Base-by-base conservation (phyloP, 169 alveolate species). In the Perkinsus marinus region DNA sequence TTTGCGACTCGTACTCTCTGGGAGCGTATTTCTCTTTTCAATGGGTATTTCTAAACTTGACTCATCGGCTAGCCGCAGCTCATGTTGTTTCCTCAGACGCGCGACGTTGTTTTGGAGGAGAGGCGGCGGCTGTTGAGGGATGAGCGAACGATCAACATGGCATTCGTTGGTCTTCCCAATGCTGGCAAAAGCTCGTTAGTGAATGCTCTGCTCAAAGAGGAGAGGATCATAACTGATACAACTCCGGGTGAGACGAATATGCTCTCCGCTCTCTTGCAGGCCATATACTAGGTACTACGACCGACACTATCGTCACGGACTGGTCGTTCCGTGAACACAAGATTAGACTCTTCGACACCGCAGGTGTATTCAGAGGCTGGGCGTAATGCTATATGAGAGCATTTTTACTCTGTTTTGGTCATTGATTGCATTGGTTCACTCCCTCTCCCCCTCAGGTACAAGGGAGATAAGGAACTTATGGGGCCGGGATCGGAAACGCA, bases 101-200 rank as follows among this genome's bases (percentile, higher is more conserved):
- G 79, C 7, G 79, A 57, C 34, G 79, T 57, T 57, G 79, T 57
- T 16, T 16, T 57, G 22, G 79, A 57, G 34, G 79, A 57, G 79
- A 13, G 79, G 37, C 79, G 79, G 22, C 26, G 79, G 79, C 79
- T 57, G 7, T 30, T 57, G 26, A 57, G 79, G 34, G 79, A 57
- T 57, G 91, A 90, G 39, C 91, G 91, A n/a, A 17, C 91, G 39
- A 30, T 94, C 68, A 90, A 92, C 36, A 47, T 94, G 38, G 92
- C 94, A 3, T 43, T 94, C 91, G 91, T 94, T 6, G 95, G 95
- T 39, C 92, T 95, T 43, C 96, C 97, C 0, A 96, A 96, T 92
- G 96, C 94, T 39, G 98, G 98, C 0, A 96, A 96, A 90, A 92
- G 95, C 68, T 93, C 97, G 22, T 93, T 96, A 13, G 93, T 95